Evolutionary conservation across 2,329 filamentous ascomycete genomes (phyloP), one percentile per base, ranked within the genome.

Genomic region (Botrytis galanthina): DNA sequence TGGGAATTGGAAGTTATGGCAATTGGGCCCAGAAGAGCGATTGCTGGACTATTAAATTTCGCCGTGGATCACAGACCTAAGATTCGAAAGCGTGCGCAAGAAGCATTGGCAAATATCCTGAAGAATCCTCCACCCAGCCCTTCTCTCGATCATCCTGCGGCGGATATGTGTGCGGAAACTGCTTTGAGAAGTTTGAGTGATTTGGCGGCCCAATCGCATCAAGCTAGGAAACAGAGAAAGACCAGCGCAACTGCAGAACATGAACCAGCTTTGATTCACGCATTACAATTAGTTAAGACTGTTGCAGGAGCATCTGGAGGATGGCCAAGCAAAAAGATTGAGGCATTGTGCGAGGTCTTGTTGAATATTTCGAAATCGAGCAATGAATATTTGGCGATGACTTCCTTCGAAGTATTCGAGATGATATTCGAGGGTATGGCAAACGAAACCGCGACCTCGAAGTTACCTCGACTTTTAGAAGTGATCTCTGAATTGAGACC

Each of bases 321-420:
- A 69, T 99, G 96, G 96, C 96, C 96, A 0, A 97, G 92, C 84
- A 94, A 92, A 85, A 97, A 97, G 84, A 97, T 98, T 72, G 96
- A 99, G 83, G 87, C 92, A 3, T 85, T 99, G 48, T 98, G 95
- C 82, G 95, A 98, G 82, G 85, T 97, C 71, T 85, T 99, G 73
- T 89, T 99, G 77, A 90, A 91, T 77, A 97, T 98, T 75, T 95
- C 95, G 44, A 91, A 91, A 80, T 95, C 93, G 14, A 96, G 90
- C 82, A 98, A 97, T 81, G 95, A 98, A 81, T 97, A 95, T 82
- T 91, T 99, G 86, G 97, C 95, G 46, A 97, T 98, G 91, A 92
- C 93, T 18, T 93, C 95, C 0, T 98, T 99, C 79, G 95, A 98
- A 77, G 95, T 98, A 6, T 99, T 99, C 79, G 96, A 99, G 82